Base-by-base conservation (phyloP, 768 basidiomycete species). In the Macrolepiota fuliginosa region DNA sequence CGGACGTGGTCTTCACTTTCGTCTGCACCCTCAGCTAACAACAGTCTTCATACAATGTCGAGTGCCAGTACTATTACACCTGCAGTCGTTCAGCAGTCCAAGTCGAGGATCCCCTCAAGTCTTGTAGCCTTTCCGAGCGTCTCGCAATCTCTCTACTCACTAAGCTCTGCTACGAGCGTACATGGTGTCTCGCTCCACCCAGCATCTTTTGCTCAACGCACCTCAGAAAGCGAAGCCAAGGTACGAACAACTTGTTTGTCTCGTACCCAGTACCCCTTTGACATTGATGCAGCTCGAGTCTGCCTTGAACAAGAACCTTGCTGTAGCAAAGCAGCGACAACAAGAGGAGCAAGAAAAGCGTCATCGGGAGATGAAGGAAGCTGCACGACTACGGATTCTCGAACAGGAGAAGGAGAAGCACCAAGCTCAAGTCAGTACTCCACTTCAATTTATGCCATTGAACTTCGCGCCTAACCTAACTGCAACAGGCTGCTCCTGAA, bases 151-250 rank as follows among this genome's bases (percentile, higher is more conserved):
- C 82, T 92, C 56, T 84, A 87, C 55, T 77, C 84, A 0, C 80
- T 92, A 40, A 89, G 90, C 0, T 83, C 88, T 66, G 90, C 90
- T 9, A 90, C 85, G 67, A 88, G 82, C 73, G 79, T 92, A 55
- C 81, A 83, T 66, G 80, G 79, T 66, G 80, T 92, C 29, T 76
- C 84, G 0, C 76, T 92, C 1, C 90, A 92, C 73, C 84, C 83
- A 1, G 82, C 78, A 68, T 86, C 89, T 86, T 88, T 88, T 69
- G 83, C 85, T 1, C 82, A 84, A 61, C 82, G 83, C 37, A 83
- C 85, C 36, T 83, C 85, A 4, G 84, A 90, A 72, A 90, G 90
- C 67, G 86, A 91, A 73, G 89, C 88, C 42, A 90, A 91, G 83
- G 90, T 90, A 45, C 60, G 75, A 68, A 10, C 7, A 3, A 27